Percentiles rank a stretch among this genome's conserved stretches.
These are phyloP conservation scores for Microbotryomycetes sp. DNA, from an alignment of 1,284 basidiomycete species.

Conservation along the genomic window DNA sequence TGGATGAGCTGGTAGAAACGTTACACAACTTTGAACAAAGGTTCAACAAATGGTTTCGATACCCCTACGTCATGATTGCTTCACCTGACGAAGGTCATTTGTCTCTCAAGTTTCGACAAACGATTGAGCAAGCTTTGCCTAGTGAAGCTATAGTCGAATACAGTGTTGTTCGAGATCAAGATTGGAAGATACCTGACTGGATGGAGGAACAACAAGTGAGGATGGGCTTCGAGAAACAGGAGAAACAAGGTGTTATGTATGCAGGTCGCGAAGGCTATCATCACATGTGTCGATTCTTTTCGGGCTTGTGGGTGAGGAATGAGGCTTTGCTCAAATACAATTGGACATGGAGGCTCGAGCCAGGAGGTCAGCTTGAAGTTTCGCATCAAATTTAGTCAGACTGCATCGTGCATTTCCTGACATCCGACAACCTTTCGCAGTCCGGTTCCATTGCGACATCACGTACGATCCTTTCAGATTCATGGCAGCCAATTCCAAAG, in stretches of 20 bases:
- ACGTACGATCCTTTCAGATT: constrained; percentile 43
- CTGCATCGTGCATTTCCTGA: not conserved
- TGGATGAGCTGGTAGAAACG: constrained; percentile 30
- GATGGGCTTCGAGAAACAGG: constrained; percentile 26
- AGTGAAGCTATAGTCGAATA: constrained; percentile 23
- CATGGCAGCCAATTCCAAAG: constrained; percentile 31
- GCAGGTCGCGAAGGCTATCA: constrained; percentile 36
- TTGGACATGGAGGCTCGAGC: constrained; percentile 46
- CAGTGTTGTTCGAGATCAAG: constrained; percentile 19
- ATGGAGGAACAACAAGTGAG: constrained; percentile 21
- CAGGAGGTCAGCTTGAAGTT: constrained; percentile 37
- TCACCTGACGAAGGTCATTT: constrained; percentile 24
- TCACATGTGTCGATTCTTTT: constrained; percentile 35
- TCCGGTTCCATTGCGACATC: constrained; percentile 41
- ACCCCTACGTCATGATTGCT: constrained; percentile 35
- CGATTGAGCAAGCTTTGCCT: constrained; percentile 17
- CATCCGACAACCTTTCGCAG: not conserved
- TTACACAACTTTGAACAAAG: constrained; percentile 32
- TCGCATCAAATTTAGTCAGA: not conserved
- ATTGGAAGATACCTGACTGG: constrained; percentile 34
- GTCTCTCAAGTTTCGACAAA: constrained; percentile 20
- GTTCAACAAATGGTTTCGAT: constrained; percentile 33
- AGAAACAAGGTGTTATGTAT: constrained; percentile 31
- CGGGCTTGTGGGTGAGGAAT: constrained; percentile 34
- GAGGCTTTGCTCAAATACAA: constrained; percentile 38